Evolutionary conservation across 345 rosid species (phyloP).

Genomic region (Balakata baccata): DNA sequence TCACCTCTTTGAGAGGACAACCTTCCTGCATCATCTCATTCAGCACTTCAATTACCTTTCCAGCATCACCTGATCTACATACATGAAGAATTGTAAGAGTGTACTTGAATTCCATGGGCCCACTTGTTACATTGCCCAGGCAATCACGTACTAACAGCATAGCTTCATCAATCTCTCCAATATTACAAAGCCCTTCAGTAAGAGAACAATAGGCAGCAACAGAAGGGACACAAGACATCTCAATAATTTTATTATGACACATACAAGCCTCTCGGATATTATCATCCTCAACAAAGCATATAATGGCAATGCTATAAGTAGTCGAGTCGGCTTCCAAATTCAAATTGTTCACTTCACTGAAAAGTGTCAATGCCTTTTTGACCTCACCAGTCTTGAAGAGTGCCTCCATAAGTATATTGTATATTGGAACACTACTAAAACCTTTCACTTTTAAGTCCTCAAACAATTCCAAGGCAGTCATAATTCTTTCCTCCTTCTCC

Average conservation of each 20-base stretch:
- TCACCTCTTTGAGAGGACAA: conserved; percentile 47
- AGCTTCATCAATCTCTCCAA: conserved; percentile 79
- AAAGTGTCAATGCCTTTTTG: conserved; percentile 56
- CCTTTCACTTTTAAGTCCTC: conserved; percentile 57
- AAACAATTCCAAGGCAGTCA: conserved; percentile 58
- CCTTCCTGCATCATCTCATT: conserved; percentile 77
- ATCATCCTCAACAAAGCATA: conserved; percentile 52
- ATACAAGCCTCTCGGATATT: conserved; percentile 60
- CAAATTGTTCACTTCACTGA: conserved; percentile 47
- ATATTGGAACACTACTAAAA: conserved; percentile 49
- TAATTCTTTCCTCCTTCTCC: conserved; percentile 41
- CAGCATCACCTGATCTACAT: conserved; percentile 50
- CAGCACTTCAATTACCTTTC: conserved; percentile 62
- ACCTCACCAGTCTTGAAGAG: conserved; percentile 47
- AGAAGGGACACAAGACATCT: conserved; percentile 65
- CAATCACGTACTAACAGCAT: conserved; percentile 85
- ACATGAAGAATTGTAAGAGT: conserved; percentile 51
- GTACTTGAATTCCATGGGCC: conserved; percentile 81
- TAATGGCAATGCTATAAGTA: conserved; percentile 52
- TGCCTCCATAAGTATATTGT: conserved; percentile 65
- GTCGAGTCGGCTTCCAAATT: conserved; percentile 51
- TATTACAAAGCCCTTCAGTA: conserved; percentile 62
- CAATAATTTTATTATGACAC: conserved; percentile 68
- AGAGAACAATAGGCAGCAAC: conserved; percentile 64
- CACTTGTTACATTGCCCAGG: conserved; percentile 59